phyloP scores from a whole-genome alignment of 2,329 filamentous ascomycete genomes.

The Penicillium sp. region DNA sequence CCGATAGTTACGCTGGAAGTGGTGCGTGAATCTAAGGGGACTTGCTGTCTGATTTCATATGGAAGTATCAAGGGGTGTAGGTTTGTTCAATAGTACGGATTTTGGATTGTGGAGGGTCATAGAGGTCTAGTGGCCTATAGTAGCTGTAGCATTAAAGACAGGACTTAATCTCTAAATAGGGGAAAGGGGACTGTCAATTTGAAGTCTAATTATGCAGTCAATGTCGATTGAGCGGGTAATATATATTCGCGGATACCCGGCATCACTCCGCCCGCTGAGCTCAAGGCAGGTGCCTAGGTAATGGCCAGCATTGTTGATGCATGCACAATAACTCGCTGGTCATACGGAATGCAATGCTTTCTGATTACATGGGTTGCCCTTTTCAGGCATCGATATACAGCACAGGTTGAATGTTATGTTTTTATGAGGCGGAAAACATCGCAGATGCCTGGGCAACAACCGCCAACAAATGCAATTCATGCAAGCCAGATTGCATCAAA shows the following conservation, averaged over 20 bases:
- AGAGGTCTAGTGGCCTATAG: not conserved
- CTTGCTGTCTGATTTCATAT: not conserved
- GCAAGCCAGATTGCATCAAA: not conserved
- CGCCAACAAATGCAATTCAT: not conserved
- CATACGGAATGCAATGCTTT: slow-evolving; percentile 10
- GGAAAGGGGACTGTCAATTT: not conserved
- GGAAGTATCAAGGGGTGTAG: not conserved
- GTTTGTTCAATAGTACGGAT: not conserved
- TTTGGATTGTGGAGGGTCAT: not conserved
- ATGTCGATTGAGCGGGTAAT: not conserved
- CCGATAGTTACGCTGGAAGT: not conserved
- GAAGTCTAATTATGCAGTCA: not conserved
- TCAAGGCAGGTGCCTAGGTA: not conserved
- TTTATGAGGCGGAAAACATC: not conserved
- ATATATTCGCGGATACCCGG: not conserved
- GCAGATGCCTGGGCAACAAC: not conserved
- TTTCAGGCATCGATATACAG: slow-evolving; percentile 9
- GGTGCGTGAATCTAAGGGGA: not conserved
- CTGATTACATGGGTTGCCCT: slow-evolving; percentile 5
- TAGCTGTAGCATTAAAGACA: not conserved
- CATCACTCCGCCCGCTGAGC: not conserved
- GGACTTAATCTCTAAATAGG: not conserved
- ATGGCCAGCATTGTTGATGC: slow-evolving; percentile 3
- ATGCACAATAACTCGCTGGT: slow-evolving; percentile 1
- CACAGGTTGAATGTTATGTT: not conserved